Evolutionary conservation across 1,139 yeast genomes (phyloP).

Genomic region (Geotrichum klebahnii): DNA sequence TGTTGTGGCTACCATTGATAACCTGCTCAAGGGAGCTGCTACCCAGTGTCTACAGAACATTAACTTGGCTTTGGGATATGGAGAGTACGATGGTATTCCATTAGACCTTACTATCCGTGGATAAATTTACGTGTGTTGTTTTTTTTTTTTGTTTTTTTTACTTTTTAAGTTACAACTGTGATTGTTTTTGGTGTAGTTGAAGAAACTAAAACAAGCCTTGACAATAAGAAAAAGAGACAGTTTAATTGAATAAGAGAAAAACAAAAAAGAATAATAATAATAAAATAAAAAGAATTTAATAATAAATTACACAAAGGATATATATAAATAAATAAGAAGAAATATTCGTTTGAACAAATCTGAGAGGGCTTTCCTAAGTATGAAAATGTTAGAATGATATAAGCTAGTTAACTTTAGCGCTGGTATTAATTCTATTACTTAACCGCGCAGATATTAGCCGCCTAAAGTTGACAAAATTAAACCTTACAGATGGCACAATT

Average conservation of each 20-base stretch:
- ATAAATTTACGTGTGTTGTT: neutral
- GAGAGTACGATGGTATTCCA: constrained; percentile 94
- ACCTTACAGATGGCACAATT: no score
- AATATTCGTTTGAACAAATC: neutral
- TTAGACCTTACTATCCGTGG: constrained; percentile 20
- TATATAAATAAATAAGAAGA: no score
- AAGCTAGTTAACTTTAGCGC: no score
- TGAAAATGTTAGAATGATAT: no score
- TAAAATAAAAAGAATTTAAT: neutral
- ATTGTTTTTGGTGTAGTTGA: no score
- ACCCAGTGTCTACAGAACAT: constrained; percentile 97
- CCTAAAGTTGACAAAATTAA: no score
- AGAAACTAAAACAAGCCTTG: neutral
- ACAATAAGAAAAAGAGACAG: neutral
- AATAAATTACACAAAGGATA: neutral
- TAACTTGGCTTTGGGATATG: constrained; percentile 82
- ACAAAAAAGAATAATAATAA: neutral
- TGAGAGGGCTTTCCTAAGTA: no score
- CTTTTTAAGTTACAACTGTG: no score
- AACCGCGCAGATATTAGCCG: no score
- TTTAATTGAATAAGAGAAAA: neutral
- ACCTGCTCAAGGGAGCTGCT: constrained; percentile 94
- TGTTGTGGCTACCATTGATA: constrained; percentile 90
- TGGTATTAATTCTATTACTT: no score
- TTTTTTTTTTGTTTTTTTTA: neutral